phyloP scores from a whole-genome alignment of 2,329 filamentous ascomycete species.

The Cladobotryum mycophilum region DNA sequence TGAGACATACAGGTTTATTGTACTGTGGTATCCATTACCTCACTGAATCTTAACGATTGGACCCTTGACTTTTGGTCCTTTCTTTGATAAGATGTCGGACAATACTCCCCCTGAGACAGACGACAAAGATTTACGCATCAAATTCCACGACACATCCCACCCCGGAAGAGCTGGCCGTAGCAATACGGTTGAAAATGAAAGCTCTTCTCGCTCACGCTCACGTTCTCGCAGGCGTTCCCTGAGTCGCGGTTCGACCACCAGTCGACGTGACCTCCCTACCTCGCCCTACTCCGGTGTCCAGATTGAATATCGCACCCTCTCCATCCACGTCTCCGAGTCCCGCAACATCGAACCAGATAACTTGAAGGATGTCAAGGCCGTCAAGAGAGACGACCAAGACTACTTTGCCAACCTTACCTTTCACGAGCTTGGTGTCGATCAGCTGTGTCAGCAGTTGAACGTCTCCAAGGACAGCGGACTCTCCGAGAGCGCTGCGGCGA shows the following conservation, averaged over 20 bases:
- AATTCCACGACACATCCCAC: slow-evolving; percentile 18
- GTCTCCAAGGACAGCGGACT: slow-evolving; percentile 29
- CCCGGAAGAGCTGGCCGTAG: slow-evolving; percentile 14
- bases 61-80: no score
- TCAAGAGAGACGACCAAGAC: slow-evolving; percentile 32
- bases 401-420: slow-evolving; percentile 37
- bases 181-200: slow-evolving; percentile 9
- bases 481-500: slow-evolving; percentile 26
- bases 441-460: slow-evolving; percentile 35
- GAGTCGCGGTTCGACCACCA: slow-evolving; percentile 15
- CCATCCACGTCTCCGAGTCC: slow-evolving; percentile 34
- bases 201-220: slow-evolving; percentile 13
- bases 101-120: slow-evolving; percentile 14
- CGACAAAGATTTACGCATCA: slow-evolving; percentile 20
- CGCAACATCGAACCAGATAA: slow-evolving; percentile 22
- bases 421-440: slow-evolving; percentile 29
- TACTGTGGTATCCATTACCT: no score
- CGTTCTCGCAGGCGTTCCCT: slow-evolving; percentile 18
- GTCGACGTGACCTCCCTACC: slow-evolving; percentile 21
- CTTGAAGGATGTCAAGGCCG: slow-evolving; percentile 16
- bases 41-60: no score
- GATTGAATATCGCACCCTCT: slow-evolving; percentile 36
- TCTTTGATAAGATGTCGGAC: slow-evolving; percentile 14
- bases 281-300: slow-evolving; percentile 31
- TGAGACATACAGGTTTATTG: not conserved